Percentiles rank a stretch among this genome's conserved stretches.
These are phyloP conservation scores for Cyanodermella asteris DNA, from an alignment of 2,329 filamentous ascomycete species.

Conservation along the genomic window DNA sequence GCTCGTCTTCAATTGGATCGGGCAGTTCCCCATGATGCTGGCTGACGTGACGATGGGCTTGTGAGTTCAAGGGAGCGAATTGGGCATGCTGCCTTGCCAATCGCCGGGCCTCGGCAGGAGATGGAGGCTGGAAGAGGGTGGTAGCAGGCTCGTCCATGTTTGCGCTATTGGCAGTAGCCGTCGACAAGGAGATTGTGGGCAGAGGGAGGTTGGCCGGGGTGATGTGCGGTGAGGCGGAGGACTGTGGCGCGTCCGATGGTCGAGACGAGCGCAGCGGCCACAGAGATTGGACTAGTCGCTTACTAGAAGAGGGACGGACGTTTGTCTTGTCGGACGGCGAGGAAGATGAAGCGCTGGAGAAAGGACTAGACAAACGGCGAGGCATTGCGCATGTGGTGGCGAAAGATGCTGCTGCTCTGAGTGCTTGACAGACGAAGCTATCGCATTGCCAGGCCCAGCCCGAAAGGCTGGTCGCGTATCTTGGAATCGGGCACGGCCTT, in stretches of 20 bases:
- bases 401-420: no score
- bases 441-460: no score
- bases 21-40: constrained; percentile 65
- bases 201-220: constrained; percentile 53
- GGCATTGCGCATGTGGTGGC: constrained; percentile 44
- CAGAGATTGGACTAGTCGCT: no score
- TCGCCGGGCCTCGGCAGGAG: constrained; percentile 57
- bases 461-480: no score
- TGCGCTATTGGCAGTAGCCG: constrained; percentile 55
- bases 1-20: constrained; percentile 77
- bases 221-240: constrained; percentile 35
- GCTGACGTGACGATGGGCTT: constrained; percentile 72
- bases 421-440: no score
- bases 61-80: constrained; percentile 66
- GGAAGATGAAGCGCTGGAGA: constrained; percentile 32
- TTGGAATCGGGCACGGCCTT: no score
- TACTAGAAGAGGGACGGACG: constrained; percentile 27
- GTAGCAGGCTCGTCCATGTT: constrained; percentile 51
- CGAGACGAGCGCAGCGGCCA: no score
- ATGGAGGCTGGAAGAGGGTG: constrained; percentile 72
- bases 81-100: constrained; percentile 66
- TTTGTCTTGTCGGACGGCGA: constrained; percentile 25
- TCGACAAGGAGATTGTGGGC: constrained; percentile 80
- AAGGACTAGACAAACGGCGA: constrained; percentile 38
- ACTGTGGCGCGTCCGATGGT: no score